Conservation (phyloP, 257 asterid genomes). For the Solanum rostratum region DNA sequence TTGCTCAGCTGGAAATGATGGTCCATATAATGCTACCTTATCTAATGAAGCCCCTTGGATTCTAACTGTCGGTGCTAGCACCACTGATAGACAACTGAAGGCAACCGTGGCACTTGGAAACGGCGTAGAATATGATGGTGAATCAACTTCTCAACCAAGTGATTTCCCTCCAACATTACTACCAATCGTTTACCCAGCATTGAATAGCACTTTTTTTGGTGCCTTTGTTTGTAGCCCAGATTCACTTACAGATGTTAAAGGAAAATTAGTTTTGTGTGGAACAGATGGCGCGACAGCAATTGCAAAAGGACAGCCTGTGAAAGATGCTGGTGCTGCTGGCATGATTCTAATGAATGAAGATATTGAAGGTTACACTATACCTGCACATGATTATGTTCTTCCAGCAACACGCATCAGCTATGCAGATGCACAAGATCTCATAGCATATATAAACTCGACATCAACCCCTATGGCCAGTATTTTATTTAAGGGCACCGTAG, state of each 20-base stretch:
- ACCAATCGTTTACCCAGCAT: constrained; percentile 2
- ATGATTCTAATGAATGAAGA: constrained; percentile 16
- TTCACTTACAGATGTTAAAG: not conserved
- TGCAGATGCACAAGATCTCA: constrained; percentile 12
- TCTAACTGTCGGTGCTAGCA: constrained; percentile 12
- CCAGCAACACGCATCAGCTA: constrained; percentile 17
- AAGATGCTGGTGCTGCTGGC: constrained; percentile 24
- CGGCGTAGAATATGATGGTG: not conserved
- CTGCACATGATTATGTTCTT: constrained; percentile 13
- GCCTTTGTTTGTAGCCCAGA: not conserved
- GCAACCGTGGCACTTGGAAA: constrained; percentile 1
- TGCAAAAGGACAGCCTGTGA: constrained; percentile 15
- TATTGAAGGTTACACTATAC: constrained; percentile 4
- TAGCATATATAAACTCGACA: constrained; percentile 10
- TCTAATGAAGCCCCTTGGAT: constrained; percentile 11
- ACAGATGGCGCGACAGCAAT: constrained; percentile 7
- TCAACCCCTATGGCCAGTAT: constrained; percentile 12
- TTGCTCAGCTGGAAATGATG: constrained; percentile 2
- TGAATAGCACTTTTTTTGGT: not conserved
- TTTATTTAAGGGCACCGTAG: constrained; percentile 12
- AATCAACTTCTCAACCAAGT: not conserved
- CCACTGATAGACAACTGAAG: constrained; percentile 1
- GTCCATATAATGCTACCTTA: not conserved
- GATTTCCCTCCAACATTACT: constrained; percentile 1
- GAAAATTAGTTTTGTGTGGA: constrained; percentile 18